Base-by-base conservation (phyloP, 1,284 basidiomycete species). In the Puccinia triticina region DNA sequence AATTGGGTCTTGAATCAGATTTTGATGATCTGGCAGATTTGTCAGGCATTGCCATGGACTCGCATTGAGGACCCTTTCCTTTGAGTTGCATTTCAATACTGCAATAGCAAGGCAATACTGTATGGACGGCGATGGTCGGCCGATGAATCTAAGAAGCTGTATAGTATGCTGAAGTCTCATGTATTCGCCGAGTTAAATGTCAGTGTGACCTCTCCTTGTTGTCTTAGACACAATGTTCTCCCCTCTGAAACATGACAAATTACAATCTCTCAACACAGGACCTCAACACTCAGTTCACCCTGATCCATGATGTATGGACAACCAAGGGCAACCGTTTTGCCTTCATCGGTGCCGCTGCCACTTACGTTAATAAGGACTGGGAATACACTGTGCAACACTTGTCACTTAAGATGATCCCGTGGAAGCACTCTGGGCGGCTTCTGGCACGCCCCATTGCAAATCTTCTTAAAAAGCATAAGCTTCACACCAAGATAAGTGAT, bases 21-120 rank as follows among this genome's bases (percentile, higher is more conserved):
- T n/a, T 4, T 71, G 43, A 48, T 71, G 67, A 71, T 71, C 11
- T 50, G 46, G n/a, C n/a, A n/a, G n/a, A n/a, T n/a, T n/a, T n/a
- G n/a, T n/a, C n/a, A n/a, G n/a, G n/a, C n/a, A n/a, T n/a, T 74
- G 16, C 14, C 48, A n/a, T 74, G 48, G 34, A 21, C 21, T 16
- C 46, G 72, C 43, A 57, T 57, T 74, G 72, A 74, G 32, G 72
- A 57, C 34, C 40, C 64, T 40, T 67, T 40, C 8, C 64, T 67
- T 14, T 8, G 40, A 10, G 37, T 34, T 7, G 64, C 64, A 67
- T 67, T 67, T 40, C 16, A 37, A 37, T 67, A 67, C 40, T 4
- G 23, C 2, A 67, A 67, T n/a, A 21, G 5, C 7, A 37, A 67
- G 23, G 40, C 64, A 21, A 3, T 7, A 10, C 64, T 67, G 3